Evolutionary conservation across 1,284 basidiomycete species (phyloP).

Genomic region (Trametes pubescens): DNA sequence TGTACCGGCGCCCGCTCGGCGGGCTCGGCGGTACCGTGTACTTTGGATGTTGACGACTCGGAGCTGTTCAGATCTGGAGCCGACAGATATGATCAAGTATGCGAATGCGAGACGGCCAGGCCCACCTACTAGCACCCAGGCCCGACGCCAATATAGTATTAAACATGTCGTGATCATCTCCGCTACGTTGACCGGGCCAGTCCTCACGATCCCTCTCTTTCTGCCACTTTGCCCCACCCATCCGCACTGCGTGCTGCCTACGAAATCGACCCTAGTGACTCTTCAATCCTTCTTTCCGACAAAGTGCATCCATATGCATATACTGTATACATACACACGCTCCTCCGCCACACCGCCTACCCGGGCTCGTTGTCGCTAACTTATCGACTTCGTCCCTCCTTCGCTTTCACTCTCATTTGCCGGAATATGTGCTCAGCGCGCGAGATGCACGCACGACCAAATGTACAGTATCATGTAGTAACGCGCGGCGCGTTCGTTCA

Average conservation of each 20-base stretch:
- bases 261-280: constrained; percentile 12
- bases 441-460: not conserved
- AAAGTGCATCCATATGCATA: not conserved
- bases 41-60: too few relatives aligned
- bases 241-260: constrained; percentile 6
- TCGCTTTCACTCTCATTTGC: constrained; percentile 8
- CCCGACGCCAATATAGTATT: too few relatives aligned
- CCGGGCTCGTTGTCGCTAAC: constrained; percentile 24
- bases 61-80: too few relatives aligned
- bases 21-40: too few relatives aligned
- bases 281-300: not conserved
- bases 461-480: constrained; percentile 5
- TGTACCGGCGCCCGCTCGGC: too few relatives aligned
- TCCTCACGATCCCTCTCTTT: not conserved
- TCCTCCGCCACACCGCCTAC: not conserved
- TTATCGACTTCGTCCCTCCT: constrained; percentile 27
- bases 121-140: constrained; percentile 43
- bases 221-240: too few relatives aligned
- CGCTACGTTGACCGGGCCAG: not conserved
- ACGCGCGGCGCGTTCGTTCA: not conserved
- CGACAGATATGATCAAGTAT: constrained; percentile 87
- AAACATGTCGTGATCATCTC: not conserved
- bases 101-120: constrained; percentile 64
- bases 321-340: constrained; percentile 4
- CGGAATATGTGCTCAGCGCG: not conserved